A percentile compares a stretch with the other conserved stretches of the same genome.
phyloP scores from a whole-genome alignment of 768 basidiomycete genomes.

The Saitozyma podzolica region DNA sequence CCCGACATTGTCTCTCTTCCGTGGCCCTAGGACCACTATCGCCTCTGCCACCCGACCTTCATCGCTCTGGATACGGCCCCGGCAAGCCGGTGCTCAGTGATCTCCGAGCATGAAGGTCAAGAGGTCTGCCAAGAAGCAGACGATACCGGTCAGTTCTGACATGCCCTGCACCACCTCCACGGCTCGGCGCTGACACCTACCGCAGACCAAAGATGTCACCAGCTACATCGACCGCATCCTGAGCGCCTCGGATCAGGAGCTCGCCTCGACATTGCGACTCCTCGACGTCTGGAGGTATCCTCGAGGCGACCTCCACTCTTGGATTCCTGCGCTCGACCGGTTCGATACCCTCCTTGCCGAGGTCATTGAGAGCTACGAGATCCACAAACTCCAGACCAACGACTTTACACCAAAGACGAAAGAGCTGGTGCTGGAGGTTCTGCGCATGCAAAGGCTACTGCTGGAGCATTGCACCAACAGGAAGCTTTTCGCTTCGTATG shows the following conservation, averaged over 20 bases:
- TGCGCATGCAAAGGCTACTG: constrained; percentile 82
- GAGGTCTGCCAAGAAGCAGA: constrained; percentile 36
- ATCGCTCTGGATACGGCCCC: background rate
- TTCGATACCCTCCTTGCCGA: constrained; percentile 87
- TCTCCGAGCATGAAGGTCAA: constrained; percentile 46
- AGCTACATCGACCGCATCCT: constrained; percentile 73
- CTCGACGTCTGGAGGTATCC: constrained; percentile 91
- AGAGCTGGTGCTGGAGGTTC: constrained; percentile 72
- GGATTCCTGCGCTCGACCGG: constrained; percentile 93
- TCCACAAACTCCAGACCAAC: constrained; percentile 73
- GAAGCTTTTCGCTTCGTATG: constrained; percentile 94
- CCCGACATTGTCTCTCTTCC: background rate
- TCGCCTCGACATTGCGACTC: constrained; percentile 65
- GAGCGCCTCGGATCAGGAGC: constrained; percentile 68
- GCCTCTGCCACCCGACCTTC: background rate
- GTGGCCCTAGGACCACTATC: background rate
- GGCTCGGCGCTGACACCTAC: background rate
- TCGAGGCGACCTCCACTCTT: constrained; percentile 92
- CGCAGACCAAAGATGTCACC: constrained; percentile 57
- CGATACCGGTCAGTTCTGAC: constrained; percentile 27
- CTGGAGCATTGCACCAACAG: constrained; percentile 97
- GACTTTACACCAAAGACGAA: constrained; percentile 75
- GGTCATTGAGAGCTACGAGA: constrained; percentile 76
- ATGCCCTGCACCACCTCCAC: background rate
- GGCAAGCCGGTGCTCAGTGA: background rate